Conservation (phyloP, 108 stramenopile species). For the Cyclotella sp. region DNA sequence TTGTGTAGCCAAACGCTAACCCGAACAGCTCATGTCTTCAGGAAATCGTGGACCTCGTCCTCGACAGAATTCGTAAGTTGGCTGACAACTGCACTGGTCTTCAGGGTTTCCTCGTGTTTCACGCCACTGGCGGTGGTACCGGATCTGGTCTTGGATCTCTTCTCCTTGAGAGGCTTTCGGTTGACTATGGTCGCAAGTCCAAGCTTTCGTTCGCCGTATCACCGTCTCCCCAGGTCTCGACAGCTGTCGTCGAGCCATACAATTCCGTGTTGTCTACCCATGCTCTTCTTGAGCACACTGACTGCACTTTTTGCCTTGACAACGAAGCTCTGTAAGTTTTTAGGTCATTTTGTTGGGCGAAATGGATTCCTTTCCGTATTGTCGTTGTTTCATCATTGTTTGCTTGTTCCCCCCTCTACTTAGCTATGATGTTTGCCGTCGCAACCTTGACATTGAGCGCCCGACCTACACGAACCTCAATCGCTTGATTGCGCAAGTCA, state of each 20-base stretch:
- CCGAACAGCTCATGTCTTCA: slow-evolving; percentile 15
- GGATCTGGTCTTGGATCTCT: slow-evolving; percentile 99
- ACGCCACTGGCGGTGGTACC: slow-evolving; percentile 98
- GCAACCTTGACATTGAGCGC: slow-evolving; percentile 93
- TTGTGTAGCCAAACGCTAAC: neutral
- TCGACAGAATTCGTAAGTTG: slow-evolving; percentile 98
- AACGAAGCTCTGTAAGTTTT: slow-evolving; percentile 87
- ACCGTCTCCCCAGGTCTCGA: slow-evolving; percentile 94
- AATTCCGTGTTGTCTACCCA: slow-evolving; percentile 97
- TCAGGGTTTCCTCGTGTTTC: slow-evolving; percentile 99
- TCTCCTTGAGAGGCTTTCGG: slow-evolving; percentile 96
- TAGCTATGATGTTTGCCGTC: slow-evolving; percentile 92
- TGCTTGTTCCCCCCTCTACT: neutral
- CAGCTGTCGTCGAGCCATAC: slow-evolving; percentile 97
- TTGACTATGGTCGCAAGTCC: slow-evolving; percentile 99
- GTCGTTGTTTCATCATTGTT: neutral
- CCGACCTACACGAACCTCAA: slow-evolving; percentile 96
- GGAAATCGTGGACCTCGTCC: slow-evolving; percentile 97
- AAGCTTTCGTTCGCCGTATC: slow-evolving; percentile 98
- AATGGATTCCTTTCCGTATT: neutral
- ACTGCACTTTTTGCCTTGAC: slow-evolving; percentile 95
- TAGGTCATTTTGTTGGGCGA: neutral
- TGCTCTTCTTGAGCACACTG: slow-evolving; percentile 95
- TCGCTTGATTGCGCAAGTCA: slow-evolving; percentile 94
- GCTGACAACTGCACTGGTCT: slow-evolving; percentile 99